Conservation (phyloP, 352 stramenopile genomes). For the Phytophthora parvispora region DNA sequence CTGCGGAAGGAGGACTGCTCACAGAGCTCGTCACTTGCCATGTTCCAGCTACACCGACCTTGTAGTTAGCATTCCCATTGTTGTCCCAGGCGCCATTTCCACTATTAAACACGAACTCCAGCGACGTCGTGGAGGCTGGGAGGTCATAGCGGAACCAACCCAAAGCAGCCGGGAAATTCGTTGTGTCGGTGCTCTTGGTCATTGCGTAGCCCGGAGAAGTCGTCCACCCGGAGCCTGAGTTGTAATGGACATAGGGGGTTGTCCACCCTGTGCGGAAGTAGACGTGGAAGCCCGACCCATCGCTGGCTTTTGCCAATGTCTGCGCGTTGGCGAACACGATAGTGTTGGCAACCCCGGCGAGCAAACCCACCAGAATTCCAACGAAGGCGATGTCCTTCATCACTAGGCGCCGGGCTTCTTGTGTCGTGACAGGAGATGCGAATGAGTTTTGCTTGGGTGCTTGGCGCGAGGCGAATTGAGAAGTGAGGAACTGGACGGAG, state of each 20-base stretch:
- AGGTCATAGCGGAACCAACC: conserved; percentile 42
- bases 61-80: conserved; percentile 39
- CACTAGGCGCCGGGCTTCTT: background rate
- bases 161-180: conserved; percentile 27
- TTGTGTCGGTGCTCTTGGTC: conserved; percentile 29
- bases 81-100: conserved; percentile 37
- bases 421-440: background rate
- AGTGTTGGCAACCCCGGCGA: conserved; percentile 9
- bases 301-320: conserved; percentile 42
- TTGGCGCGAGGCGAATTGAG: conserved; percentile 22
- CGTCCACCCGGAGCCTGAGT: conserved; percentile 42
- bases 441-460: background rate
- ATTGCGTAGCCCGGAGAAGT: conserved; percentile 40
- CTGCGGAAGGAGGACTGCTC: conserved; percentile 19
- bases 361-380: conserved; percentile 10
- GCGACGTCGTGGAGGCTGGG: conserved; percentile 11
- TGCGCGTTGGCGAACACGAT: conserved; percentile 39
- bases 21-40: conserved; percentile 35
- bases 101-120: conserved; percentile 41
- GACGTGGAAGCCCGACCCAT: conserved; percentile 54
- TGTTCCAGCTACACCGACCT: conserved; percentile 28
- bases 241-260: conserved; percentile 61
- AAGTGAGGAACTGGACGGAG: conserved; percentile 21
- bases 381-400: background rate
- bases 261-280: conserved; percentile 63